Percentiles rank a stretch among this genome's conserved stretches.
These are phyloP conservation scores for Diplotaxis tenuifolia DNA, from an alignment of 345 rosid species.

Conservation along the genomic window DNA sequence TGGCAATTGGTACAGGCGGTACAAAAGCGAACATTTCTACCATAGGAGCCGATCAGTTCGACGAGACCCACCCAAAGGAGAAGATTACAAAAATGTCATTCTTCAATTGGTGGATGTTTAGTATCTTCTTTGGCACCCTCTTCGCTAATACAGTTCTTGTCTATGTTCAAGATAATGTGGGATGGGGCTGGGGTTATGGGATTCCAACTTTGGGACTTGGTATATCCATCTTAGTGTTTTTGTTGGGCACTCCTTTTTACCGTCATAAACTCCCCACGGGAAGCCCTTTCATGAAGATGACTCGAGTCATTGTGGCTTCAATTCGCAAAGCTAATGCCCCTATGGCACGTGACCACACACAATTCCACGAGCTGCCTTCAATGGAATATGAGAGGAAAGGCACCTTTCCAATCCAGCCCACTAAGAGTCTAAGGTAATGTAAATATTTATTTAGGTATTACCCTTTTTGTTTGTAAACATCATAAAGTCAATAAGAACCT, in stretches of 20 bases:
- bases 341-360: constrained; percentile 44
- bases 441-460: not conserved
- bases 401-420: constrained; percentile 58
- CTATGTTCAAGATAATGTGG: constrained; percentile 86
- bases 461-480: not conserved
- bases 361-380: constrained; percentile 55
- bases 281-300: constrained; percentile 76
- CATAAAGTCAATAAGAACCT: not conserved
- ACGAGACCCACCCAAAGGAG: constrained; percentile 74
- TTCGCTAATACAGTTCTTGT: constrained; percentile 82
- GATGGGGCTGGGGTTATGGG: constrained; percentile 76
- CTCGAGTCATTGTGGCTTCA: constrained; percentile 71
- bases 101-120: constrained; percentile 99
- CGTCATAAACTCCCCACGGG: constrained; percentile 67
- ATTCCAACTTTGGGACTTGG: constrained; percentile 73
- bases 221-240: constrained; percentile 52
- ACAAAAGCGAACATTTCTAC: constrained; percentile 97
- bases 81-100: constrained; percentile 74
- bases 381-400: constrained; percentile 51
- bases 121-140: constrained; percentile 80
- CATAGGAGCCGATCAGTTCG: constrained; percentile 91
- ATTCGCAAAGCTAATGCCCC: constrained; percentile 49
- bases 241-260: constrained; percentile 69
- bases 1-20: constrained; percentile 83
- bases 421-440: constrained; percentile 51